Conservation (phyloP, 1,284 basidiomycete genomes). For the Rhodotorula sp. region DNA sequence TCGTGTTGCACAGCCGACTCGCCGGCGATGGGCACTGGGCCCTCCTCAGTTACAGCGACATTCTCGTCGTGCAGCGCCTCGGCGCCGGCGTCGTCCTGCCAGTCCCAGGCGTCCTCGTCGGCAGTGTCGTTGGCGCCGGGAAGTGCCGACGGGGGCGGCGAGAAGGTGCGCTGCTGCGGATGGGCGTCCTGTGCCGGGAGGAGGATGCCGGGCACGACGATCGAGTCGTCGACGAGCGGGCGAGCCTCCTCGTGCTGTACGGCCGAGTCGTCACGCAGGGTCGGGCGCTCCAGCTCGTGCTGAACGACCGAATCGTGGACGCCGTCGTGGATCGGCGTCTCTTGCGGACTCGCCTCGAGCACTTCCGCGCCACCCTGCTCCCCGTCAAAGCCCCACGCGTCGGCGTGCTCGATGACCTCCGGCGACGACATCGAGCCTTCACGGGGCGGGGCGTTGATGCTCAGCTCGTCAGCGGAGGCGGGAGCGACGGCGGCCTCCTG, state of each 20-base stretch:
- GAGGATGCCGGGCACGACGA: background rate
- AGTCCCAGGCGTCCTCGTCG: conserved; percentile 5
- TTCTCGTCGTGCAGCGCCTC: background rate
- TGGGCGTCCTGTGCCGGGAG: conserved; percentile 5
- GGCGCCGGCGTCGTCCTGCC: background rate
- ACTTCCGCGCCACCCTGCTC: conserved; percentile 25
- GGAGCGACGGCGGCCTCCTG: background rate
- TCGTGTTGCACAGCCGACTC: conserved; percentile 7
- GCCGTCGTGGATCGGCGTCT: background rate
- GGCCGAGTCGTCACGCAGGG: conserved; percentile 17
- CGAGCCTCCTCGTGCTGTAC: conserved; percentile 21
- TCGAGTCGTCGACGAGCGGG: conserved; percentile 11
- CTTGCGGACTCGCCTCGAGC: background rate
- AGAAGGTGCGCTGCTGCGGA: conserved; percentile 16
- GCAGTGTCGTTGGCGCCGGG: background rate
- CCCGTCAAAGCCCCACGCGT: conserved; percentile 21
- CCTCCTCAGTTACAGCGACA: background rate
- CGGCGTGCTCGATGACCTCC: conserved; percentile 23
- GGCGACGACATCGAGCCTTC: conserved; percentile 23
- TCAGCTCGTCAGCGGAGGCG: background rate
- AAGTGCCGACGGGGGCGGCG: background rate
- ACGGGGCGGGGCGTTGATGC: background rate
- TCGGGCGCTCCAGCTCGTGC: conserved; percentile 18
- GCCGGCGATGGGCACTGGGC: background rate
- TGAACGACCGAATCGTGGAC: conserved; percentile 13